These are phyloP conservation scores for Hyaloscypha variabilis DNA, from an alignment of 495 filamentous ascomycete species.

Conservation along the genomic window DNA sequence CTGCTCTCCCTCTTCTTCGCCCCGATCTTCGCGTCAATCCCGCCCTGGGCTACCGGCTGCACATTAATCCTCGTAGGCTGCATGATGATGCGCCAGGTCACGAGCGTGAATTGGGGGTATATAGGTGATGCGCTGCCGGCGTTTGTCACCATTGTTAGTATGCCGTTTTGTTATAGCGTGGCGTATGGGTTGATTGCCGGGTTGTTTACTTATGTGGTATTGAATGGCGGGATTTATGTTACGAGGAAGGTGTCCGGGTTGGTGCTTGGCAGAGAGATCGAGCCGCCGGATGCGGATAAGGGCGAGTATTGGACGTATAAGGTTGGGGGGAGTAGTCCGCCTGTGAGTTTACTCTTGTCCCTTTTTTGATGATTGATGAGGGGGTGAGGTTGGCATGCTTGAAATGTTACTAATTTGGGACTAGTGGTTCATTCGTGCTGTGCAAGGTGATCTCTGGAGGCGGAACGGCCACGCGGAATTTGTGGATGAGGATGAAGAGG, in stretches of 20 bases:
- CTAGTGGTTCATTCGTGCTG: background rate
- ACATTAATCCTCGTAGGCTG: slow-evolving; percentile 73
- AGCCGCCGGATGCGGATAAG: slow-evolving; percentile 70
- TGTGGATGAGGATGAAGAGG: background rate
- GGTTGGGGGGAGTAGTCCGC: slow-evolving; percentile 26
- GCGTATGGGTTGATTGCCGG: slow-evolving; percentile 81
- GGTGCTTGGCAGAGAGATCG: slow-evolving; percentile 53
- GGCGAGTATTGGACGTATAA: slow-evolving; percentile 78
- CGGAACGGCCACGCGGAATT: background rate
- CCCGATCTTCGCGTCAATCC: slow-evolving; percentile 80
- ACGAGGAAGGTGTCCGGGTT: slow-evolving; percentile 53
- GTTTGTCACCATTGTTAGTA: slow-evolving; percentile 76
- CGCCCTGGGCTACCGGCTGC: slow-evolving; percentile 82
- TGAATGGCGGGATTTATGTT: slow-evolving; percentile 68
- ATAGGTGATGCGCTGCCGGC: slow-evolving; percentile 75
- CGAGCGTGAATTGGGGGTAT: slow-evolving; percentile 55
- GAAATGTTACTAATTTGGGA: background rate
- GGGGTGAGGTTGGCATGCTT: background rate
- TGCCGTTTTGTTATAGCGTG: slow-evolving; percentile 82
- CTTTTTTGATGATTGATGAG: background rate
- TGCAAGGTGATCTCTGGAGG: background rate
- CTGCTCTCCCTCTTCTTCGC: slow-evolving; percentile 81
- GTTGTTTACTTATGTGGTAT: slow-evolving; percentile 68
- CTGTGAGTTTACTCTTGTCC: background rate
- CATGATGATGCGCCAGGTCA: slow-evolving; percentile 59